Base-by-base conservation (phyloP, 345 rosid genomes). In the Boechera stricta region DNA sequence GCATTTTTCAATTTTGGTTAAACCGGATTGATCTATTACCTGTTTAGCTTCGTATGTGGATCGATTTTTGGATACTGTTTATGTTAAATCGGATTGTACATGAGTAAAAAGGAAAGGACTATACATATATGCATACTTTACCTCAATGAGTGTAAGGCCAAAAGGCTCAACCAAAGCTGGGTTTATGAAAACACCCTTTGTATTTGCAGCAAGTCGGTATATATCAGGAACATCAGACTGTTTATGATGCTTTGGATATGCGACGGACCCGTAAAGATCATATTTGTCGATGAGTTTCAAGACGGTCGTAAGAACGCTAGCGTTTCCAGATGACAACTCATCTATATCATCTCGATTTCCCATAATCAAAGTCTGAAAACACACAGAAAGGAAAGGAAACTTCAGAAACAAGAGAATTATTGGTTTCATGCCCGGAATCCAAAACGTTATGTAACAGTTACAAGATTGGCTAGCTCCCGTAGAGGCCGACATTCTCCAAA, bases 141-240 rank as follows among this genome's bases (percentile, higher is more conserved):
- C 98, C 97, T 95, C 99, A 49, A 95, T 95, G 75, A 92, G 84
- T 15, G 99, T 95, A 71, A 92, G 98, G 47, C 99, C 99, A 81
- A 92, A 95, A 36, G 99, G 99, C 72, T 95, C 99, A 18, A 95
- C 97, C 76, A 95, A 64, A 57, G 98, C 99, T 18, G 99, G 99
- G 79, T 95, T 95, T 32, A 95, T 95, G 84, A 95, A 95, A 77
- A 95, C 99, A 60, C 99, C 99, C 84, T 95, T 95, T 53, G 96
- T 92, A 74, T 86, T 89, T 10, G 92, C 98, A 9, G 98, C 96
- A 64, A 95, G 95, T 32, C 99, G 80, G 74, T 95, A 92, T 64
- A 95, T 95, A 10, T 95, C 99, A 5, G 99, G 98, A 75, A 95
- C 99, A 72, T 95, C 99, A 64, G 82, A 77, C 72, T 94, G 98